phyloP scores from a whole-genome alignment of 306 rosid genomes.

The Sicyos baderoa region DNA sequence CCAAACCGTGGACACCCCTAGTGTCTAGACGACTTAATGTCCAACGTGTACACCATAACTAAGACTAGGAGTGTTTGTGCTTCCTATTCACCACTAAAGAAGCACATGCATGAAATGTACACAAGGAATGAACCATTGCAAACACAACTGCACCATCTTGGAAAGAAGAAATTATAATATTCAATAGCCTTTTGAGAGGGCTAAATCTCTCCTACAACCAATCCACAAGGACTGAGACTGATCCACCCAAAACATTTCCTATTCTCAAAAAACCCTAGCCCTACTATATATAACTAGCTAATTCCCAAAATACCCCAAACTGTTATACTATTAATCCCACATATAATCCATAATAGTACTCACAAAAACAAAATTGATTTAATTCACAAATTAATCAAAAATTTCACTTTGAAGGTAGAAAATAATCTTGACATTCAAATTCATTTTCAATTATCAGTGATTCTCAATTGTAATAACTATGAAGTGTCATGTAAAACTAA shows the following conservation, averaged over 20 bases:
- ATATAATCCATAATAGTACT: no score
- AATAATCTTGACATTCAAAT: neutral
- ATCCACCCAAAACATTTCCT: no score
- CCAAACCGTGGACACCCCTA: no score
- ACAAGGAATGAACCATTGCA: neutral
- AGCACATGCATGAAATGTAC: neutral
- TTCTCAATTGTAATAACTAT: neutral
- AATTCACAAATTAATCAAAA: neutral
- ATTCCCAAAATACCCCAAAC: no score
- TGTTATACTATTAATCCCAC: no score
- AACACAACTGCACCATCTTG: neutral
- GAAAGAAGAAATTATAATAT: neutral
- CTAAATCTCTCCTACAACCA: no score
- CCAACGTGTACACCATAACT: neutral
- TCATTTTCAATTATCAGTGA: neutral
- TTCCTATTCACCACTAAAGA: slow-evolving; percentile 1
- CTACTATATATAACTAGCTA: no score
- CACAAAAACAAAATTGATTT: neutral
- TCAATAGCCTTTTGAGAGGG: no score
- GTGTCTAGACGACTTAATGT: neutral
- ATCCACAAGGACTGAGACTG: no score
- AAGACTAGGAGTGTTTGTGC: neutral
- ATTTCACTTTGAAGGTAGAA: neutral
- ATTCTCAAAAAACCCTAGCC: no score
- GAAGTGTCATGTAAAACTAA: neutral